Base-by-base conservation (phyloP, 176 grass and related monocot species). In the Tuctoria greenei region DNA sequence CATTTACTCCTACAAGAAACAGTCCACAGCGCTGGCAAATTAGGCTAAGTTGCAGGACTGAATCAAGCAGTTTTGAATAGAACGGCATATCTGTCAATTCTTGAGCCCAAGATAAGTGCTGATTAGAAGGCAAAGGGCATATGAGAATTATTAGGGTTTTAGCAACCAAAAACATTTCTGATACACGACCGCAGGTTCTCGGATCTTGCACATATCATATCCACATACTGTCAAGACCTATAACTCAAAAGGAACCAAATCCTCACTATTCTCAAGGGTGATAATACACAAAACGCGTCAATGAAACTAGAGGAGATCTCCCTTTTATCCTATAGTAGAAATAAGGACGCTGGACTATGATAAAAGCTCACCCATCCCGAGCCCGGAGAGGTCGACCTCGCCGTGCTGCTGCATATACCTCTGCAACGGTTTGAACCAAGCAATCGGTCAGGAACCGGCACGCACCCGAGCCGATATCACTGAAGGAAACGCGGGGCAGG, bases 401-500 rank as follows among this genome's bases (percentile, higher is more conserved):
- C 76, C 73, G 76, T 97, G 84, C 62, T 97, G 83, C 51, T 93
- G 91, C 88, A 97, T 97, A 63, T 97, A 97, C 85, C 87, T 96
- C 90, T 96, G 93, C 78, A 77, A 51, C 14, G 18, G 61, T 0
- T 25, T 10, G 31, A 31, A 75, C 28, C 10, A 68, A 34, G 1
- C 5, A 23, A 57, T 0, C 12, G 13, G 26, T 50, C 27, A 55
- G 5, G 15, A 60, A 16, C 37, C 59, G 1, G 13, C 66, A 60
- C 0, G 4, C 8, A n/a, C 14, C 2, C 27, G 34, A 10, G 56
- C 31, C 13, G 45, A 47, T 15, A 24, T 5, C 7, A 65, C 11
- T 8, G 12, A 65, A 50, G n/a, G 6, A n/a, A n/a, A 24, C 12
- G 61, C 28, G 8, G 37, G 31, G 42, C 18, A 2, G 0, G 1